These are phyloP conservation scores for Xylaria sp. DNA, from an alignment of 2,329 filamentous ascomycete genomes.

Conservation along the genomic window DNA sequence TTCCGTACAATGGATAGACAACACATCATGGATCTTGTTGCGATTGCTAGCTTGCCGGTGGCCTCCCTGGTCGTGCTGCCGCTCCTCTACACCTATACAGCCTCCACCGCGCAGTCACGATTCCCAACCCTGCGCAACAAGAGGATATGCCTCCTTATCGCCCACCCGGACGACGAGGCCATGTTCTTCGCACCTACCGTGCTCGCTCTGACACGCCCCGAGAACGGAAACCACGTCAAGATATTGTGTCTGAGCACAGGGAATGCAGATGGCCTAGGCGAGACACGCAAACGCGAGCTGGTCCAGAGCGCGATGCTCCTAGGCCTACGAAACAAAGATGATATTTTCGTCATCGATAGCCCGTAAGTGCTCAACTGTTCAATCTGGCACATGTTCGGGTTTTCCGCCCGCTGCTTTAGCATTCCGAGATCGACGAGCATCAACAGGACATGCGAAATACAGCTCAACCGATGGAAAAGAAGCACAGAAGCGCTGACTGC, in stretches of 20 bases:
- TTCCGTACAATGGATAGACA: background rate
- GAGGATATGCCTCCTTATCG: constrained; percentile 90
- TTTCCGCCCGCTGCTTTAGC: background rate
- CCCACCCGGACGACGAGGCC: constrained; percentile 97
- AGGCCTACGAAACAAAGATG: constrained; percentile 77
- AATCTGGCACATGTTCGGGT: background rate
- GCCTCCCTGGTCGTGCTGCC: constrained; percentile 56
- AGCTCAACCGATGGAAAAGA: background rate
- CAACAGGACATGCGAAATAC: background rate
- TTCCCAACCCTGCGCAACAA: constrained; percentile 80
- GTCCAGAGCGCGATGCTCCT: constrained; percentile 80
- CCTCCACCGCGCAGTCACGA: constrained; percentile 56
- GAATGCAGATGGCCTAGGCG: constrained; percentile 86
- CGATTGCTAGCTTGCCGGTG: constrained; percentile 44
- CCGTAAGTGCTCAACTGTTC: constrained; percentile 59
- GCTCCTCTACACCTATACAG: constrained; percentile 63
- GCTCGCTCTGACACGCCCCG: constrained; percentile 81
- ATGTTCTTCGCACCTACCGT: constrained; percentile 98
- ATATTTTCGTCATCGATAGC: constrained; percentile 87
- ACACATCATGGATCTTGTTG: constrained; percentile 34
- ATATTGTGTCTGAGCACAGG: constrained; percentile 93
- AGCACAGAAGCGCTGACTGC: constrained; percentile 1
- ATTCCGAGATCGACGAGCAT: background rate
- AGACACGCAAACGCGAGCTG: constrained; percentile 84
- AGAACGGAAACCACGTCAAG: constrained; percentile 88